Conservation (phyloP, 2,329 filamentous ascomycete genomes). For the Chaetomiaceae sp. region DNA sequence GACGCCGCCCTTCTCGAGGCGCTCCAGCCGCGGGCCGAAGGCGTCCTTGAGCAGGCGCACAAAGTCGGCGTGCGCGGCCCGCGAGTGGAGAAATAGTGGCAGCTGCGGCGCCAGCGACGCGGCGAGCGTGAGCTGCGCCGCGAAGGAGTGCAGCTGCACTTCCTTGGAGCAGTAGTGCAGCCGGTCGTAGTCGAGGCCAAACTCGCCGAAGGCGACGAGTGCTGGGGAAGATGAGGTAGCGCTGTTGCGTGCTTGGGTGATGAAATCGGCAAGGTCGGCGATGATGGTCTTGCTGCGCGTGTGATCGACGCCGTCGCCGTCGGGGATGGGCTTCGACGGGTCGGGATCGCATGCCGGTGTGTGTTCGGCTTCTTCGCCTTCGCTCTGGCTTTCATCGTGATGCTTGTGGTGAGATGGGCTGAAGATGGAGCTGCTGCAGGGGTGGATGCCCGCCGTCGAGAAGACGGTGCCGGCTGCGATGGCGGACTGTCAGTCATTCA, state of each 20-base stretch:
- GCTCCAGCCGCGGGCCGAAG: slow-evolving; percentile 53
- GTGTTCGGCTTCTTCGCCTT: slow-evolving; percentile 35
- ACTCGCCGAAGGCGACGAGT: slow-evolving; percentile 83
- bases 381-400: slow-evolving; percentile 39
- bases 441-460: slow-evolving; percentile 88
- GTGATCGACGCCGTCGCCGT: slow-evolving; percentile 40
- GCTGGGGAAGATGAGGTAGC: slow-evolving; percentile 35
- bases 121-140: slow-evolving; percentile 72
- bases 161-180: slow-evolving; percentile 74
- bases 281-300: slow-evolving; percentile 46
- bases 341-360: slow-evolving; percentile 50
- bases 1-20: slow-evolving; percentile 68
- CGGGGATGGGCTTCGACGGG: slow-evolving; percentile 40
- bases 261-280: slow-evolving; percentile 55
- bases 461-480: slow-evolving; percentile 69
- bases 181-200: slow-evolving; percentile 94
- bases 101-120: slow-evolving; percentile 63
- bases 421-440: slow-evolving; percentile 79
- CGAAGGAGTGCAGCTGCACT: slow-evolving; percentile 79
- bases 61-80: slow-evolving; percentile 83
- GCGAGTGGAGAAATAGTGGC: slow-evolving; percentile 86
- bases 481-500: slow-evolving; percentile 3
- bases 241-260: slow-evolving; percentile 48
- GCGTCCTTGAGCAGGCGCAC: slow-evolving; percentile 58
- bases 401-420: slow-evolving; percentile 44